A percentile compares a stretch with the other conserved stretches of the same genome.
Conservation (phyloP, 2,329 filamentous ascomycete genomes). For the Pseudofabraea citricarpa region DNA sequence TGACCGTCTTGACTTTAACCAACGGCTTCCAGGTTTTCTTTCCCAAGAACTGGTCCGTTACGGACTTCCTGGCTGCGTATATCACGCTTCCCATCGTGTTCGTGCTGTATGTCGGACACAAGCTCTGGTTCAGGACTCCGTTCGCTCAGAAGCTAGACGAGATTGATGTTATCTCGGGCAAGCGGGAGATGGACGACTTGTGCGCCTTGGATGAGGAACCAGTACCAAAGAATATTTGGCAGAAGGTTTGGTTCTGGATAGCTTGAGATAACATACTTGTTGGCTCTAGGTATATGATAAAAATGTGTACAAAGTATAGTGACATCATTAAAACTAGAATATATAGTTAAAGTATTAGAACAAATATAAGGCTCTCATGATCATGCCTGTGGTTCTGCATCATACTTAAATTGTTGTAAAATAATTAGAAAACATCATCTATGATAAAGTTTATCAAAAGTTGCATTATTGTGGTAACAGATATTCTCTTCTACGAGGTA, state of each 20-base stretch:
- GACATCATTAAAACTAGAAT: too few relatives aligned
- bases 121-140: constrained; percentile 42
- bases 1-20: constrained; percentile 58
- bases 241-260: constrained; percentile 52
- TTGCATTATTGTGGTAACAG: too few relatives aligned
- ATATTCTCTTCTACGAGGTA: too few relatives aligned
- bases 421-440: too few relatives aligned
- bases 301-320: too few relatives aligned
- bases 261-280: too few relatives aligned
- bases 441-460: too few relatives aligned
- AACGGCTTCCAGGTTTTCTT: constrained; percentile 76
- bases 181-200: constrained; percentile 52
- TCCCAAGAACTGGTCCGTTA: constrained; percentile 55
- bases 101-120: constrained; percentile 56
- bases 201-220: constrained; percentile 42
- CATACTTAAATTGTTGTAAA: too few relatives aligned
- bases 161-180: constrained; percentile 53
- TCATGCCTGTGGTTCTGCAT: too few relatives aligned
- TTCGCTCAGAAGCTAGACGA: constrained; percentile 38
- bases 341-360: too few relatives aligned
- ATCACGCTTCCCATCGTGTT: constrained; percentile 59
- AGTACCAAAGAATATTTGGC: constrained; percentile 43
- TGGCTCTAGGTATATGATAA: too few relatives aligned
- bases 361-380: too few relatives aligned
- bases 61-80: constrained; percentile 61